Evolutionary conservation across 805 yeast species (phyloP), one percentile per base, ranked within the genome.

Genomic region (Ogataea methylovora): DNA sequence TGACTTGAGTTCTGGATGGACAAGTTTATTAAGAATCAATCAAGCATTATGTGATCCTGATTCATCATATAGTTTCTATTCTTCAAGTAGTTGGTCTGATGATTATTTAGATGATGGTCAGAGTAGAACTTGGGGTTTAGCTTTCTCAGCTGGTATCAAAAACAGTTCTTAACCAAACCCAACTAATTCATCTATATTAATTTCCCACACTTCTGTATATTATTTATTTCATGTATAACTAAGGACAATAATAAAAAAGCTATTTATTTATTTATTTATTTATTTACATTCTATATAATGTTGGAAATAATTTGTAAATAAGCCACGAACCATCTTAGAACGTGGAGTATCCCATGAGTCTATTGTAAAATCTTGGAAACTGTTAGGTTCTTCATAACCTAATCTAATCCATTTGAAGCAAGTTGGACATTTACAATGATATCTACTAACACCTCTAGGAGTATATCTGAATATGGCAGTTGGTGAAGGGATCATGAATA

Each of bases 111-210:
- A 88, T 49, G 73, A 74, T 37, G 97, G 97, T 2, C 90, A 86
- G 68, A 78, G 90, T 19, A 62, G 78, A 41, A 81, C 96, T 0
- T 87, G 95, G 94, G 79, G 88, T 10, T 63, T 87, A 42, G 77
- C 94, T 0, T 84, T 73, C 44, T 67, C 84, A 30, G 95, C 73
- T 6, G 79, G 71, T 15, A 54, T 64, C 33, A 65, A 63, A 7
- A 64, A 61, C 25, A 20, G 41, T 8, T 11, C 35, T 29, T 24
- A 25, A 29, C n/a, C n/a, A n/a, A n/a, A n/a, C n/a, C n/a, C n/a
- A n/a, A n/a, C n/a, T n/a, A n/a, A n/a, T n/a, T n/a, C n/a, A n/a
- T n/a, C n/a, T n/a, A n/a, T n/a, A n/a, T n/a, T n/a, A n/a, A n/a
- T n/a, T n/a, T n/a, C n/a, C n/a, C n/a, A n/a, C n/a, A n/a, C n/a